Evolutionary conservation across 768 basidiomycete genomes (phyloP), one percentile per base, ranked within the genome.

Genomic region (Candolleomyces eurysporus): DNA sequence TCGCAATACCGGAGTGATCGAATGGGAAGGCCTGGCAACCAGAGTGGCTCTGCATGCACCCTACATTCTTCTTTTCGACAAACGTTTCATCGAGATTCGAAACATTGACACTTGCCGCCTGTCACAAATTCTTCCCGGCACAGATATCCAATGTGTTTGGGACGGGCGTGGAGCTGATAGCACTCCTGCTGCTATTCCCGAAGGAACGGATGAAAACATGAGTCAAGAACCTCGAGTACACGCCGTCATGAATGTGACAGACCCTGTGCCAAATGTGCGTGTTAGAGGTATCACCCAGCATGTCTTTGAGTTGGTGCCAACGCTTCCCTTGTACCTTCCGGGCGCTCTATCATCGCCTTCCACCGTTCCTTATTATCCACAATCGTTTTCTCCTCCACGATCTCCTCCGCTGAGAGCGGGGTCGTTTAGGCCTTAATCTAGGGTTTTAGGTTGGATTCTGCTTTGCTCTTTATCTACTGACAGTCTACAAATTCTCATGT

Each of bases 1-100:
- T 69, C 88, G 92, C 26, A 73, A 80, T 1, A 78, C 83, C 21
- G 85, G 84, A 42, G 87, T 90, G 1, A 91, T 98, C 57, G 96
- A 99, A 71, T 99, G 95, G 94, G 96, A 99, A 74, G 94, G 82
- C 32, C 90, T 88, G 0, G 94, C 94, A 3, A 94, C 96, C 68
- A 89, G 88, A 36, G 92, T 94, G 13, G 94, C 95, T 0, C 88
- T 92, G 73, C 95, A 96, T 69, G 85, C 88, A 48, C 96, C 95
- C 0, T 96, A 95, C 71, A 81, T 98, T 48, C 82, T 96, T 49
- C 84, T 96, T 49, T 94, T 97, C 74, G 94, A 96, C 71, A 80
- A 86, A 13, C 89, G 92, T 4, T 96, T 98, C 76, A 92, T 98
- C 66, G 95, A 98, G 74, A 85, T 98, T 48, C 87, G 95, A 30